Conservation (phyloP, 75 land plant genomes). For the Chamaecyparis obtusa region DNA sequence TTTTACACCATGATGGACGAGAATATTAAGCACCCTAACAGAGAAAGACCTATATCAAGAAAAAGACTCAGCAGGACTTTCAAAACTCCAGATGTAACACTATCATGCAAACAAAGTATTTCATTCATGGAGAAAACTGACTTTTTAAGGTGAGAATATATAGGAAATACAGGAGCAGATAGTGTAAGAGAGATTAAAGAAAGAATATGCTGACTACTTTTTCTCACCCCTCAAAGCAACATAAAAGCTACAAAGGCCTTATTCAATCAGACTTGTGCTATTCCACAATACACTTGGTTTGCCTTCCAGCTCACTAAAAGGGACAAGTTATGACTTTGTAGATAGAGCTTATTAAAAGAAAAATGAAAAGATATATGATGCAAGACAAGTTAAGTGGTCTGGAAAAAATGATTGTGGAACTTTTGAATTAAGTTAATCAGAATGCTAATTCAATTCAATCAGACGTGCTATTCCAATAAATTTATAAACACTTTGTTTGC, state of each 20-base stretch:
- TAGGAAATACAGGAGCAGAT: too few species aligned
- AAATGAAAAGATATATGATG: background rate
- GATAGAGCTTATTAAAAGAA: background rate
- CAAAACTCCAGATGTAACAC: background rate
- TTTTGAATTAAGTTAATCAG: background rate
- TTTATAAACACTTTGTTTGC: background rate
- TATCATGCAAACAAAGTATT: background rate
- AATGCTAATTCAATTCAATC: background rate
- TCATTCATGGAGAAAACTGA: background rate
- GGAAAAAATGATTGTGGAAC: background rate
- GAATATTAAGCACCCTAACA: background rate
- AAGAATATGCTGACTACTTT: too few species aligned
- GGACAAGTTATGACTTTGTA: background rate
- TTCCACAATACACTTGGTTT: background rate
- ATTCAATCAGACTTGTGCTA: background rate
- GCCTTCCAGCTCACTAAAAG: background rate
- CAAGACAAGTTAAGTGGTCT: background rate
- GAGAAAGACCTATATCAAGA: background rate
- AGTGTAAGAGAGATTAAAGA: too few species aligned
- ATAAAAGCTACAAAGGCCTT: too few species aligned
- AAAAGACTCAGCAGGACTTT: background rate
- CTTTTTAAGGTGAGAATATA: too few species aligned
- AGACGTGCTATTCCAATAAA: background rate
- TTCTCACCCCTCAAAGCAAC: too few species aligned
- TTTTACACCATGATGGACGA: background rate